Evolutionary conservation across 345 rosid species (phyloP).

Genomic region (Rhodomyrtus tomentosa): DNA sequence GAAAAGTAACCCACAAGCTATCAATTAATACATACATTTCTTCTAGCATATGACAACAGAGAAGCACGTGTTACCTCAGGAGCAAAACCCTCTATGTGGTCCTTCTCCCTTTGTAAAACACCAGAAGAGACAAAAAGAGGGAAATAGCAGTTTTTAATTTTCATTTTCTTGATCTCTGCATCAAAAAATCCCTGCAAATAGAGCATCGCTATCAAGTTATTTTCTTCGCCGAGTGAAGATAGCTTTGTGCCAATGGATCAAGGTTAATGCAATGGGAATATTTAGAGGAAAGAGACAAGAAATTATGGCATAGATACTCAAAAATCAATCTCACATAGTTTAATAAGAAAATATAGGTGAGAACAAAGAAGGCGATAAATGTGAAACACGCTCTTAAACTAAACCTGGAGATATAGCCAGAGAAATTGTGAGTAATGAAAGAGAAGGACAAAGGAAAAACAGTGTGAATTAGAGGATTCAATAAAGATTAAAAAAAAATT

Average conservation of each 20-base stretch:
- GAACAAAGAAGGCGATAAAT: neutral
- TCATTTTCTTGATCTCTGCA: slow-evolving; percentile 86
- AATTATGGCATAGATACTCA: neutral
- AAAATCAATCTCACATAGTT: neutral
- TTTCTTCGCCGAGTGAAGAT: neutral
- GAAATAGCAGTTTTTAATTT: slow-evolving; percentile 86
- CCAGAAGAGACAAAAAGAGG: slow-evolving; percentile 91
- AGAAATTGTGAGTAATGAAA: neutral
- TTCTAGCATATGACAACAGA: neutral
- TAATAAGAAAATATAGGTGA: neutral
- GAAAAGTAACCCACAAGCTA: neutral
- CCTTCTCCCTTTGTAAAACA: slow-evolving; percentile 85
- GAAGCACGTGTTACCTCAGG: slow-evolving; percentile 58
- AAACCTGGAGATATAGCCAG: neutral
- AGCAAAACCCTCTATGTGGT: slow-evolving; percentile 92
- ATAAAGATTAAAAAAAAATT: neutral
- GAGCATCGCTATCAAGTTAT: neutral
- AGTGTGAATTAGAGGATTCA: neutral
- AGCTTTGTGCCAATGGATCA: neutral
- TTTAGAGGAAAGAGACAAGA: neutral
- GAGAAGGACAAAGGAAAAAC: neutral
- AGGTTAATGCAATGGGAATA: neutral
- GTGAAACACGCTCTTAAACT: neutral
- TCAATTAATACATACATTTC: neutral
- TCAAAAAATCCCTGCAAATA: slow-evolving; percentile 71